phyloP scores from a whole-genome alignment of 345 rosid species.

The Populus tremula region DNA sequence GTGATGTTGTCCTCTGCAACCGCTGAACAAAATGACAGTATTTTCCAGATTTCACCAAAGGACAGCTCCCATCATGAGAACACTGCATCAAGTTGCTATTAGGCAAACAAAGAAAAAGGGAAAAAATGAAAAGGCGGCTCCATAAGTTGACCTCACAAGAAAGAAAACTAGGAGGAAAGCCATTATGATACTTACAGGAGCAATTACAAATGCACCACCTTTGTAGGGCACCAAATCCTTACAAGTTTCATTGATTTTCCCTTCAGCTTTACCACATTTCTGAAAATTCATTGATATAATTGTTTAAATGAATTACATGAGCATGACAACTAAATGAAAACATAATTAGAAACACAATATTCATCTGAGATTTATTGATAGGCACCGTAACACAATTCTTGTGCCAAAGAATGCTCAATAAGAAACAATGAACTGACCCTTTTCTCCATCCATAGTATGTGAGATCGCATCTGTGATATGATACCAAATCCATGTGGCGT shows the following conservation, averaged over 20 bases:
- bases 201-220: conserved; percentile 76
- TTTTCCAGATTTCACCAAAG: conserved; percentile 74
- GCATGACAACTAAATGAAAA: not conserved
- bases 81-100: conserved; percentile 48
- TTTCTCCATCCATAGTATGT: conserved; percentile 93
- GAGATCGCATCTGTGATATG: conserved; percentile 92
- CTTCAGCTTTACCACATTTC: conserved; percentile 62
- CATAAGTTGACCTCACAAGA: not conserved
- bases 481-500: conserved; percentile 91
- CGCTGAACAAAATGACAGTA: conserved; percentile 95
- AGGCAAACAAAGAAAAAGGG: not conserved
- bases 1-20: conserved; percentile 88
- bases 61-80: conserved; percentile 90
- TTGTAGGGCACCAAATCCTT: conserved; percentile 58
- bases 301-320: conserved; percentile 10
- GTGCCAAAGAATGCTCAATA: not conserved
- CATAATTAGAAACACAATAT: conserved; percentile 6
- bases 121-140: not conserved
- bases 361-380: not conserved
- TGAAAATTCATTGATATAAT: conserved; percentile 28
- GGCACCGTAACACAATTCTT: not conserved
- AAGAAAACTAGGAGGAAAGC: not conserved
- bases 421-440: conserved; percentile 46
- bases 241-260: conserved; percentile 28
- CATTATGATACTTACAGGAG: conserved; percentile 67